Evolutionary conservation across 2,329 filamentous ascomycete species (phyloP), one percentile per base, ranked within the genome.

Genomic region (Colletotrichum sp.): DNA sequence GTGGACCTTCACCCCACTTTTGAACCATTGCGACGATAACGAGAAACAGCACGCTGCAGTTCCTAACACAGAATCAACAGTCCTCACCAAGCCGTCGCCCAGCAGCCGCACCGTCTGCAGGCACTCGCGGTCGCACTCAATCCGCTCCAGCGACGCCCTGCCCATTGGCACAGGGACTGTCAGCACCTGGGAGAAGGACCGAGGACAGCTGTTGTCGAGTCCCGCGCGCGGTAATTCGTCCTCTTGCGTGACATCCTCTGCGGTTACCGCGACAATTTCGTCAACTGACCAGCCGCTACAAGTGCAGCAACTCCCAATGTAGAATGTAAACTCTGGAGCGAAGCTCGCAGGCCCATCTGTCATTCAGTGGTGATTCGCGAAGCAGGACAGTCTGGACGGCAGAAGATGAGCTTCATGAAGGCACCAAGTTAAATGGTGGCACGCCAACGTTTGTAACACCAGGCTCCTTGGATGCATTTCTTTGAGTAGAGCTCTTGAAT

Each of bases 381-480:
- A 55, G 49, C 49, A 55, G 49, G 5, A 21, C 49, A 21, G 49
- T 55, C n/a, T 26, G 13, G 34, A 16, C 34, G 10, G 49, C 49
- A 55, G 5, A 12, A 24, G 1, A 24, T 55, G 13, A 55, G n/a
- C n/a, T 55, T 24, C 2, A 55, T 24, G 24, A 3, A 1, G 13
- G n/a, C 24, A 55, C n/a, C n/a, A 4, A 24, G 0, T 21, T 55
- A 0, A 21, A 0, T 24, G 13, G 24, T 55, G 7, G n/a, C 7
- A 8, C 49, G 49, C 49, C 13, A 55, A 55, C 24, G 13, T 55
- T 24, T 24, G 4, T 3, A 55, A 13, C 4, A 55, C 24, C 24
- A 55, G 49, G 49, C n/a, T 55, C 2, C n/a, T 55, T 55, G 13
- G n/a, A 55, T 55, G 24, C n/a, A 7, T 55, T 55, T 55, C 52